Percentiles rank a stretch among this genome's conserved stretches.
phyloP scores from a whole-genome alignment of 306 rosid genomes.

The Myrica gale region DNA sequence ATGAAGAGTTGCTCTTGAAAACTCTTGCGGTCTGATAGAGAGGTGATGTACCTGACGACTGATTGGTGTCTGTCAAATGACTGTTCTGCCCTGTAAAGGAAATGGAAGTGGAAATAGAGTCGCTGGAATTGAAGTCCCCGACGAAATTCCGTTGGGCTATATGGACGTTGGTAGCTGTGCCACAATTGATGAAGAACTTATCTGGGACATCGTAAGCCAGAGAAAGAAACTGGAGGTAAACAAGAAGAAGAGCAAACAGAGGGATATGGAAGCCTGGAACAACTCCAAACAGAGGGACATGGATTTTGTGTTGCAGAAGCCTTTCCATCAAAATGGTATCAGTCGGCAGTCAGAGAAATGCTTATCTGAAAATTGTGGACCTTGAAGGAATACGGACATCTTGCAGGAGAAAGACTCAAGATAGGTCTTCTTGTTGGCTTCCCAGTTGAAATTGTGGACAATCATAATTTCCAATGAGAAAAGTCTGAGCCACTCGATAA shows the following conservation, averaged over 20 bases:
- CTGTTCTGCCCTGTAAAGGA: background rate
- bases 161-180: conserved; percentile 19
- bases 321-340: conserved; percentile 1
- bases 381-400: background rate
- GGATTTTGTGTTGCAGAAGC: background rate
- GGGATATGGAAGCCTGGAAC: background rate
- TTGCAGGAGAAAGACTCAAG: background rate
- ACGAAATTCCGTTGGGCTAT: conserved; percentile 12
- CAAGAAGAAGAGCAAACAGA: conserved; percentile 2
- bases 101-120: background rate
- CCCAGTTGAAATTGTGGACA: background rate
- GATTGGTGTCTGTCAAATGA: background rate
- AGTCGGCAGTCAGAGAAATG: background rate
- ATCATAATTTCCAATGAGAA: background rate
- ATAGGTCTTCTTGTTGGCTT: background rate
- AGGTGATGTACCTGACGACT: conserved; percentile 3
- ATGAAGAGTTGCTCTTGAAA: conserved; percentile 23
- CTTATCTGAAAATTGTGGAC: background rate
- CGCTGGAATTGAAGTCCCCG: conserved; percentile 28
- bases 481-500: background rate
- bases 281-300: background rate
- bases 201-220: conserved; percentile 25
- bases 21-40: conserved; percentile 32
- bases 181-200: conserved; percentile 40
- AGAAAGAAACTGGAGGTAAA: conserved; percentile 17